A percentile compares a stretch with the other conserved stretches of the same genome.
Evolutionary conservation across 495 filamentous ascomycete species (phyloP).

Genomic region (Hypoxylon trugodes): DNA sequence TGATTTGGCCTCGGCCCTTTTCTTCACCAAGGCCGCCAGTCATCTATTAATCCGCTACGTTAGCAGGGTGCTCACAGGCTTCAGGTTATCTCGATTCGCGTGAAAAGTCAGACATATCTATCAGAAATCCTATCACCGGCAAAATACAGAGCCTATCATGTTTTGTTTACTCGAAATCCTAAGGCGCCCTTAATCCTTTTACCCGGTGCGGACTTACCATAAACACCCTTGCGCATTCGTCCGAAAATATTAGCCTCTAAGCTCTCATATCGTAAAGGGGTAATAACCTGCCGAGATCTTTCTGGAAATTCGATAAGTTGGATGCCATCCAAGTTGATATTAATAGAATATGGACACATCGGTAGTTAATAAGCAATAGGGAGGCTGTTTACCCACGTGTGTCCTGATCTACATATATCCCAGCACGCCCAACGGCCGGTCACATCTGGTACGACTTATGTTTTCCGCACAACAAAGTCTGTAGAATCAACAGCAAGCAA

Average conservation of each 20-base stretch:
- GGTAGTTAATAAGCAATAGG: conserved; percentile 35
- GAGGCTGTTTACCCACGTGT: background rate
- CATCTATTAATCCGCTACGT: background rate
- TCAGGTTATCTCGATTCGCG: background rate
- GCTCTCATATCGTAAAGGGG: conserved; percentile 6
- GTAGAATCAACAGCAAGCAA: conserved; percentile 20
- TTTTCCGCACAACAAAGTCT: conserved; percentile 8
- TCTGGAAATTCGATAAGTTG: conserved; percentile 32
- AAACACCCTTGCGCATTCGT: conserved; percentile 20
- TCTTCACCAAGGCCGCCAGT: background rate
- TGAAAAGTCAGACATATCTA: conserved; percentile 7
- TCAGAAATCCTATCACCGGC: conserved; percentile 13
- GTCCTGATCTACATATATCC: conserved; percentile 32
- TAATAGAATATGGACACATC: conserved; percentile 31
- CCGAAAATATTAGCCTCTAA: conserved; percentile 39
- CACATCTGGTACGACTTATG: conserved; percentile 5
- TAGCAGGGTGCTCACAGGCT: background rate
- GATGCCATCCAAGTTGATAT: conserved; percentile 37
- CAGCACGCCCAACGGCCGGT: conserved; percentile 5
- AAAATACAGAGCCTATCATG: conserved; percentile 9
- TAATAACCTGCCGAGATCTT: conserved; percentile 22
- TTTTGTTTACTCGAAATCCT: conserved; percentile 7
- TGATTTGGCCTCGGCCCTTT: background rate
- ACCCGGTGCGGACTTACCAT: conserved; percentile 31
- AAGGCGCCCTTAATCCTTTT: conserved; percentile 16